Percentiles rank a stretch among this genome's conserved stretches.
Evolutionary conservation across 1,284 basidiomycete genomes (phyloP).

Genomic region (Malassezia dermatis): DNA sequence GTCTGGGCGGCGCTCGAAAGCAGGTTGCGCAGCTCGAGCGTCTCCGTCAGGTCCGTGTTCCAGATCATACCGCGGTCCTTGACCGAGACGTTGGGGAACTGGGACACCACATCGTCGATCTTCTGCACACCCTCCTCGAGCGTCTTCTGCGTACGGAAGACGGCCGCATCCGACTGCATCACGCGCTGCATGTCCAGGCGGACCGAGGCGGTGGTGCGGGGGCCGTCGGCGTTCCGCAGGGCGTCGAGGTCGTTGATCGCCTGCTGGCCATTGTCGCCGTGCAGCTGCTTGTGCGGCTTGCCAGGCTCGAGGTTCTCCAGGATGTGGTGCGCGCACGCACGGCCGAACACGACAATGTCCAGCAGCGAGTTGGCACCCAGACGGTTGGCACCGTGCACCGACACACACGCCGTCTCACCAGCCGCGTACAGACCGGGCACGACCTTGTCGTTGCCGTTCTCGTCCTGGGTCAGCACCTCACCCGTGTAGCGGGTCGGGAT

Average conservation of each 20-base stretch:
- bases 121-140: conserved; percentile 86
- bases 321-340: conserved; percentile 96
- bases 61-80: conserved; percentile 98
- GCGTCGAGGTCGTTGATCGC: conserved; percentile 83
- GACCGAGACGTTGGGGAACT: conserved; percentile 80
- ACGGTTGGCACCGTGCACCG: conserved; percentile 98
- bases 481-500: conserved; percentile 98
- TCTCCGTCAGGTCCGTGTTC: conserved; percentile 79
- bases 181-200: conserved; percentile 95
- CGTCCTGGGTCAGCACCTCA: conserved; percentile 64
- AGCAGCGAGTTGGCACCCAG: conserved; percentile 97
- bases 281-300: conserved; percentile 79
- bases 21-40: conserved; percentile 89
- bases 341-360: conserved; percentile 98
- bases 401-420: conserved; percentile 96
- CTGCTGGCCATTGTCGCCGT: conserved; percentile 74
- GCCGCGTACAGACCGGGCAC: conserved; percentile 97
- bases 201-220: conserved; percentile 77
- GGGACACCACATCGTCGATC: conserved; percentile 73
- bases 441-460: conserved; percentile 72
- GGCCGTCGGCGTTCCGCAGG: conserved; percentile 64
- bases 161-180: conserved; percentile 64
- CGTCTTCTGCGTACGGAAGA: conserved; percentile 68
- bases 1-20: conserved; percentile 92
- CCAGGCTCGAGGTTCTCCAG: conserved; percentile 79